These are phyloP conservation scores for Tricholoma saponaceum DNA, from an alignment of 768 basidiomycete species.

Conservation along the genomic window DNA sequence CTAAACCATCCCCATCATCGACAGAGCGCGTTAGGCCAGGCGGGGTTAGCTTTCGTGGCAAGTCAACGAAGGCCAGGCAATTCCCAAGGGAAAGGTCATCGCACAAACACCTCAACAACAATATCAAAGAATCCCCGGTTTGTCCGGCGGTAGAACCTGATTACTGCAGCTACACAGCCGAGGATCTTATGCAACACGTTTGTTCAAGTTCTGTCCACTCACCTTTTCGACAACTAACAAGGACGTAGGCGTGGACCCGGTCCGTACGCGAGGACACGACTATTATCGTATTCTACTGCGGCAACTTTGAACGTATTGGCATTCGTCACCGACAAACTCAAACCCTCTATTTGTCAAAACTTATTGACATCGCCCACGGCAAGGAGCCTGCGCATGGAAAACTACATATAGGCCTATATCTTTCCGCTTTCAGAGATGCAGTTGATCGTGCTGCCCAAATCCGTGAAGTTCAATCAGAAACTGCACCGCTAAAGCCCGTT, in stretches of 20 bases:
- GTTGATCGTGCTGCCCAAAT: background rate
- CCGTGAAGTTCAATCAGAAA: background rate
- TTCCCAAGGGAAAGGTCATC: no score
- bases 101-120: no score
- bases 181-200: background rate
- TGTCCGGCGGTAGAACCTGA: background rate
- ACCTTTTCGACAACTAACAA: background rate
- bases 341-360: conserved; percentile 10
- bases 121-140: background rate
- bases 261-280: background rate
- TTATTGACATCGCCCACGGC: conserved; percentile 4
- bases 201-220: background rate
- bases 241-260: no score
- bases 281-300: conserved; percentile 11
- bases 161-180: background rate
- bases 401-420: conserved; percentile 8
- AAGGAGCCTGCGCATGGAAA: conserved; percentile 8
- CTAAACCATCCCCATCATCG: no score
- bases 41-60: no score
- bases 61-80: no score
- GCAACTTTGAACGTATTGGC: conserved; percentile 10
- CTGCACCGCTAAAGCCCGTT: background rate
- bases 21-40: no score
- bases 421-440: conserved; percentile 7
- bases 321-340: conserved; percentile 9